Evolutionary conservation across 2,329 filamentous ascomycete species (phyloP).

Genomic region (Harringtonia aguacate): DNA sequence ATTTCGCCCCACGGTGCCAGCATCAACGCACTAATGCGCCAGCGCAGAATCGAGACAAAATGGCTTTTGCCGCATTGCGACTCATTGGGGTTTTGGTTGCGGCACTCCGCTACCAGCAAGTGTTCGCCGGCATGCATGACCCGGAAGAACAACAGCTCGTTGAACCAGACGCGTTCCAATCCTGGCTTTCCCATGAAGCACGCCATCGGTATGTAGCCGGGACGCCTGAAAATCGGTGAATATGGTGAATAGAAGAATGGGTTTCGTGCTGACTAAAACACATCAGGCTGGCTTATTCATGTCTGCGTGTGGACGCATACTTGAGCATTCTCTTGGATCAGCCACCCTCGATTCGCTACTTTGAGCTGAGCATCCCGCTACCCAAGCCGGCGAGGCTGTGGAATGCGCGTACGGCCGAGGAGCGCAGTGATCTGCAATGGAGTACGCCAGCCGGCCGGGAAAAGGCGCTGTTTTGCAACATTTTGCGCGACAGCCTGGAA

Average conservation of each 20-base stretch:
- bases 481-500: slow-evolving; percentile 3
- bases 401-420: neutral
- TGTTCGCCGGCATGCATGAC: neutral
- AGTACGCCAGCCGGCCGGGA: slow-evolving; percentile 3
- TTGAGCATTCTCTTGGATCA: slow-evolving; percentile 4
- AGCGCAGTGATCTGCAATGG: slow-evolving; percentile 4
- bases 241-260: too few species aligned
- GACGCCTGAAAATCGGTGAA: too few species aligned
- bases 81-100: slow-evolving; percentile 2
- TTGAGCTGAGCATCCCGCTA: slow-evolving; percentile 3
- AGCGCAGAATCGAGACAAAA: neutral
- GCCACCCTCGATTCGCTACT: slow-evolving; percentile 4
- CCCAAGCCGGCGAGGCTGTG: slow-evolving; percentile 3
- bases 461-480: slow-evolving; percentile 2
- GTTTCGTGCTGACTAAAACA: too few species aligned
- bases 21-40: too few species aligned
- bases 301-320: slow-evolving; percentile 2
- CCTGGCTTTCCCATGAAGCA: neutral
- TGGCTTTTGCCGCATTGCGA: neutral
- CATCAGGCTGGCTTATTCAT: slow-evolving; percentile 3
- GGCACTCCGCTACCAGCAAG: slow-evolving; percentile 1
- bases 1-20: too few species aligned
- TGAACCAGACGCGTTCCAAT: neutral
- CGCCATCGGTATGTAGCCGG: neutral
- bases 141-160: neutral